Percentiles rank a stretch among this genome's conserved stretches.
phyloP scores from a whole-genome alignment of 2,329 filamentous ascomycete genomes.

The Colletotrichum sp. region DNA sequence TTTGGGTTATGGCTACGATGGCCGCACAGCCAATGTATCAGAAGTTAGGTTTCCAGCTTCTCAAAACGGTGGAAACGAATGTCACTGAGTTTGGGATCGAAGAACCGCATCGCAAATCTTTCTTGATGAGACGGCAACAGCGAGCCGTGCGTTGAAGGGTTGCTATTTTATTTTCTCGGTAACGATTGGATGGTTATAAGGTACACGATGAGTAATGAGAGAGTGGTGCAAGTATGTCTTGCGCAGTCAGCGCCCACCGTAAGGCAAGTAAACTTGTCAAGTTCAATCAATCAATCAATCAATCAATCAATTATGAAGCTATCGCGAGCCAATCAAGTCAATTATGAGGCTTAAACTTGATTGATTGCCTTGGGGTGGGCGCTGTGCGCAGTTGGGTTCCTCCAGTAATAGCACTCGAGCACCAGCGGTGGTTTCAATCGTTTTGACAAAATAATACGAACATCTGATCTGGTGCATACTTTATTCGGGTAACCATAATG shows the following conservation, averaged over 20 bases:
- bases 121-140: background rate
- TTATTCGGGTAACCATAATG: background rate
- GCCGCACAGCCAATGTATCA: background rate
- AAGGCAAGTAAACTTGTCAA: too few relatives aligned
- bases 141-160: background rate
- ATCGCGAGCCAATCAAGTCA: too few relatives aligned
- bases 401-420: background rate
- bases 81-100: background rate
- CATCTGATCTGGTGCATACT: background rate
- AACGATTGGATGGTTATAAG: background rate
- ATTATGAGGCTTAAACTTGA: too few relatives aligned
- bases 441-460: background rate
- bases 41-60: background rate
- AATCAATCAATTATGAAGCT: too few relatives aligned
- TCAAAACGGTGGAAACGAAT: background rate
- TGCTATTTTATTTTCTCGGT: background rate
- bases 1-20: background rate
- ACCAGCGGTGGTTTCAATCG: background rate
- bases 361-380: too few relatives aligned
- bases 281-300: too few relatives aligned
- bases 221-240: background rate
- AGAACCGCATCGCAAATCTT: background rate
- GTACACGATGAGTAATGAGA: background rate
- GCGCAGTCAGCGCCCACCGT: background rate
- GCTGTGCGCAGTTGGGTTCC: background rate